A percentile compares a stretch with the other conserved stretches of the same genome.
Conservation (phyloP, 768 basidiomycete genomes). For the Phanerochaete carnosa region DNA sequence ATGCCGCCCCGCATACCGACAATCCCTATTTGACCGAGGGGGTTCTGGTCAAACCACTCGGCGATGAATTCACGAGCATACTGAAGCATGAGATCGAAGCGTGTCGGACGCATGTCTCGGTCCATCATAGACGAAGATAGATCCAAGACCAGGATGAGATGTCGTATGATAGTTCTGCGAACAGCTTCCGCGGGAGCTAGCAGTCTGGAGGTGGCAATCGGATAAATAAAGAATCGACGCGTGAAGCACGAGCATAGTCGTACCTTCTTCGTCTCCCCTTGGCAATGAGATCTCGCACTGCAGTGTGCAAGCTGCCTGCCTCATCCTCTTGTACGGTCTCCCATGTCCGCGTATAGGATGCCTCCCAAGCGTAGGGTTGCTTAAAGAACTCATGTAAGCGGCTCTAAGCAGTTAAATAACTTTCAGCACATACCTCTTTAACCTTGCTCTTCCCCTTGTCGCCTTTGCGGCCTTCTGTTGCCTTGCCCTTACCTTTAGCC, state of each 20-base stretch:
- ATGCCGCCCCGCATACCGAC: conserved; percentile 91
- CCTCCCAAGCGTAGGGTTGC: conserved; percentile 96
- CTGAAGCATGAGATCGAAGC: conserved; percentile 87
- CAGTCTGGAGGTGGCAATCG: conserved; percentile 42
- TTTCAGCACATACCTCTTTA: conserved; percentile 40
- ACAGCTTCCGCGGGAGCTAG: conserved; percentile 83
- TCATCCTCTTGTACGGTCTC: conserved; percentile 97
- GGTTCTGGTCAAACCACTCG: conserved; percentile 99
- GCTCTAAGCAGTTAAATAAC: neutral
- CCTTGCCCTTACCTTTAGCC: conserved; percentile 51
- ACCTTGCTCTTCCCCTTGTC: conserved; percentile 56
- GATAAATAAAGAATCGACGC: neutral
- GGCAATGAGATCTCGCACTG: conserved; percentile 88
- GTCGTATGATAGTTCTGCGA: conserved; percentile 93
- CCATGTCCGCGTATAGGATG: conserved; percentile 92
- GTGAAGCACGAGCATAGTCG: conserved; percentile 16
- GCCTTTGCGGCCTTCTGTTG: conserved; percentile 45
- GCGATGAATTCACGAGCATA: conserved; percentile 88
- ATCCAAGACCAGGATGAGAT: conserved; percentile 90
- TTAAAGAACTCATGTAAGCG: conserved; percentile 23
- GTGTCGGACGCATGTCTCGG: conserved; percentile 91
- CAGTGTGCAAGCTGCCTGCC: conserved; percentile 82
- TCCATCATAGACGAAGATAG: conserved; percentile 91
- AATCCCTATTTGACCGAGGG: conserved; percentile 92
- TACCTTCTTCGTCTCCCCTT: conserved; percentile 81